Evolutionary conservation across 2,329 filamentous ascomycete species (phyloP).

Genomic region (Aspergillus ruber): DNA sequence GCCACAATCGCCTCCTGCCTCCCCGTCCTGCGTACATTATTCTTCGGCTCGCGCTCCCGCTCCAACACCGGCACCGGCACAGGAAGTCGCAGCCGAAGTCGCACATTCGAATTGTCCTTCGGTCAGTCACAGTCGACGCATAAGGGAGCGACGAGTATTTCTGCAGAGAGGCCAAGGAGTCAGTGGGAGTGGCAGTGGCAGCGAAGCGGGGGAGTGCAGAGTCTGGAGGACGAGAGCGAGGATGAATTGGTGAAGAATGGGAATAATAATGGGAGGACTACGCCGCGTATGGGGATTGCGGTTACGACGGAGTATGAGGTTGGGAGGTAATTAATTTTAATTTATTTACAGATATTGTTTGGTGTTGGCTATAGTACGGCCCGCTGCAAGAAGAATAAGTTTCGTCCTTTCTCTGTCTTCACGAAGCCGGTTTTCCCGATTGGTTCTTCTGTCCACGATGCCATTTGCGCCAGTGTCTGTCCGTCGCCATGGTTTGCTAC

Average conservation of each 20-base stretch:
- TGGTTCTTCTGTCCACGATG: conserved; percentile 1
- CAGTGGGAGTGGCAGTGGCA: not conserved
- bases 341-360: not conserved
- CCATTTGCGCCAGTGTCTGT: not conserved
- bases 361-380: not conserved
- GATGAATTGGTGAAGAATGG: conserved; percentile 13
- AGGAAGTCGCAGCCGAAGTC: not conserved
- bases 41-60: conserved; percentile 17
- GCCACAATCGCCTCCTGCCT: conserved; percentile 15
- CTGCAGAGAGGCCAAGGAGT: not conserved
- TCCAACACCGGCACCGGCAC: not conserved
- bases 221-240: conserved; percentile 12
- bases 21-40: conserved; percentile 15
- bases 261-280: no score
- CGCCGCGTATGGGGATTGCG: conserved; percentile 7
- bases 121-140: not conserved
- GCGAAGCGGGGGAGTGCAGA: not conserved
- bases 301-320: conserved; percentile 13
- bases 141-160: not conserved
- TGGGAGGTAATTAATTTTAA: not conserved
- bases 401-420: not conserved
- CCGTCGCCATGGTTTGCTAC: conserved; percentile 43
- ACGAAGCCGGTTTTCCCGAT: not conserved
- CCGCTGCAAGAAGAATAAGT: not conserved
- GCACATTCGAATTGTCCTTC: not conserved